A percentile compares a stretch with the other conserved stretches of the same genome.
These are phyloP conservation scores for Acer yangbiense DNA, from an alignment of 345 rosid genomes.

Conservation along the genomic window DNA sequence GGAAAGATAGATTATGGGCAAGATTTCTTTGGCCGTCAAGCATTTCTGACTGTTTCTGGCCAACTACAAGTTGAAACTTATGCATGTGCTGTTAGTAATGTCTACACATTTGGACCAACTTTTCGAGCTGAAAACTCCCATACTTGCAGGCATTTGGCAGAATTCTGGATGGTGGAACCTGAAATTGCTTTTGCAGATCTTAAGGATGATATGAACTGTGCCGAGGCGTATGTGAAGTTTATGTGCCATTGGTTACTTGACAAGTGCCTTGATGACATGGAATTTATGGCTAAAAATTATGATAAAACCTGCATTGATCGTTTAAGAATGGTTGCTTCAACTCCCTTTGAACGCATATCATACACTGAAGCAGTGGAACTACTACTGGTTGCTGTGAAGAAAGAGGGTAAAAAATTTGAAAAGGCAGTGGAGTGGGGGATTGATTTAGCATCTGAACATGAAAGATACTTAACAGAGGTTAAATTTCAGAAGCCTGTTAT, in stretches of 20 bases:
- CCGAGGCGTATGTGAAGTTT: constrained; percentile 88
- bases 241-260: constrained; percentile 89
- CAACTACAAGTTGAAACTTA: constrained; percentile 91
- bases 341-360: constrained; percentile 77
- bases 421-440: constrained; percentile 90
- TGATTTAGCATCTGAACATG: constrained; percentile 96
- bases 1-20: constrained; percentile 69
- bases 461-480: constrained; percentile 91
- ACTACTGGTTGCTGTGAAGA: constrained; percentile 59
- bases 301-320: constrained; percentile 79
- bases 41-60: constrained; percentile 92
- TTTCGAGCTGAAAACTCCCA: constrained; percentile 94
- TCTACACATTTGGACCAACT: constrained; percentile 95
- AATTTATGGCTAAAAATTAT: constrained; percentile 78
- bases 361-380: constrained; percentile 80
- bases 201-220: constrained; percentile 96
- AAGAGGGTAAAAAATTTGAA: constrained; percentile 71
- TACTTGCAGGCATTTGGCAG: constrained; percentile 98
- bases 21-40: constrained; percentile 92
- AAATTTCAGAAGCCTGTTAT: constrained; percentile 83
- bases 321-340: constrained; percentile 71
- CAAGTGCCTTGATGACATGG: constrained; percentile 80
- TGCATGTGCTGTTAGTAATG: constrained; percentile 80
- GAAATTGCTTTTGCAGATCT: constrained; percentile 91
- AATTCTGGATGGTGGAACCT: constrained; percentile 99